A percentile compares a stretch with the other conserved stretches of the same genome.
These are phyloP conservation scores for Hyaloscypha bicolor DNA, from an alignment of 495 filamentous ascomycete species.

Conservation along the genomic window DNA sequence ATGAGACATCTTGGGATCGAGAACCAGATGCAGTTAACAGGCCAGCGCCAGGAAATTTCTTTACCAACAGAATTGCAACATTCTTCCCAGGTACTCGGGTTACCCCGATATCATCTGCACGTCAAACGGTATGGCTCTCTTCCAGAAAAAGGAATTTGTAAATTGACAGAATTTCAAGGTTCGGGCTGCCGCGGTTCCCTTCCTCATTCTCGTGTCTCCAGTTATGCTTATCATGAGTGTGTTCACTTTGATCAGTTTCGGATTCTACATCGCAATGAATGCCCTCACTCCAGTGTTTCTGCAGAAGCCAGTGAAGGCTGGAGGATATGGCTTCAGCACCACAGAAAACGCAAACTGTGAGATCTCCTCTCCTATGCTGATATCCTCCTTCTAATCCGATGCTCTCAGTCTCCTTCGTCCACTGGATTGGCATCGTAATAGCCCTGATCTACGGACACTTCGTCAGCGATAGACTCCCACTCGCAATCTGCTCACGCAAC, in stretches of 20 bases:
- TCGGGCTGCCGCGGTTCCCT: slow-evolving; percentile 38
- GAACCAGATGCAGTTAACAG: slow-evolving; percentile 28
- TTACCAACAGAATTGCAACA: slow-evolving; percentile 46
- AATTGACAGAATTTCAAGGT: slow-evolving; percentile 27
- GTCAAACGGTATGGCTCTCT: slow-evolving; percentile 34
- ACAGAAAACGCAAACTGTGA: slow-evolving; percentile 48
- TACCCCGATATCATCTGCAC: slow-evolving; percentile 34
- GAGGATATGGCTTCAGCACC: slow-evolving; percentile 54
- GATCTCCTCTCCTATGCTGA: slow-evolving; percentile 6
- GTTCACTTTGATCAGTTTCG: slow-evolving; percentile 49
- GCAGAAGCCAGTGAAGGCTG: slow-evolving; percentile 42
- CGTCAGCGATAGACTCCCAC: slow-evolving; percentile 48
- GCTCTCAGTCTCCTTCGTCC: slow-evolving; percentile 41
- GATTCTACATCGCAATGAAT: slow-evolving; percentile 44
- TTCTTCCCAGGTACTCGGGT: slow-evolving; percentile 46
- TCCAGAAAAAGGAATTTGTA: not conserved
- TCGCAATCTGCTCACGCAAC: slow-evolving; percentile 40
- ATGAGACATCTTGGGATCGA: slow-evolving; percentile 45
- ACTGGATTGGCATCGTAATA: slow-evolving; percentile 50
- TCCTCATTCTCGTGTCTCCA: slow-evolving; percentile 47
- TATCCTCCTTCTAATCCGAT: not conserved
- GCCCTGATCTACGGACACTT: slow-evolving; percentile 46
- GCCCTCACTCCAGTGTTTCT: slow-evolving; percentile 44
- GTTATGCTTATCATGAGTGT: slow-evolving; percentile 47
- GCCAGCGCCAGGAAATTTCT: slow-evolving; percentile 33